Evolutionary conservation across 1,139 yeast genomes (phyloP).

Genomic region (Barnettozyma hawaiiensis): DNA sequence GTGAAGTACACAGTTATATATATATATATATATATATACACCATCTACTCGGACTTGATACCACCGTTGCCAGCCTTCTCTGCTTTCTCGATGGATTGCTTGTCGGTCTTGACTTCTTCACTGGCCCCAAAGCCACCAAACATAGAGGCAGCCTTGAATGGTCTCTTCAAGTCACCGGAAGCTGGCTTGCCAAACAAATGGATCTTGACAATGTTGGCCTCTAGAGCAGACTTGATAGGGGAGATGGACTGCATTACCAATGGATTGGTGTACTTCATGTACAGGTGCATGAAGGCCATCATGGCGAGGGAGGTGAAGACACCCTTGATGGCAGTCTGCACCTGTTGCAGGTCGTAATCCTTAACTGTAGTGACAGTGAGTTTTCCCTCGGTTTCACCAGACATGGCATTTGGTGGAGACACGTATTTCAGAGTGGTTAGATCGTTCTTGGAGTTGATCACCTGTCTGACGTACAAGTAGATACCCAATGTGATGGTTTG

Average conservation of each 20-base stretch:
- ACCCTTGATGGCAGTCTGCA: constrained; percentile 72
- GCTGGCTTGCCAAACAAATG: constrained; percentile 84
- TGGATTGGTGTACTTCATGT: constrained; percentile 98
- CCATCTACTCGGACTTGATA: constrained; percentile 79
- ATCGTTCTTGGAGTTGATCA: constrained; percentile 74
- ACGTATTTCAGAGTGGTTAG: constrained; percentile 88
- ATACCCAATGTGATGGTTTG: constrained; percentile 60
- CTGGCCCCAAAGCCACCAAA: constrained; percentile 67
- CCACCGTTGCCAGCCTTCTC: constrained; percentile 89
- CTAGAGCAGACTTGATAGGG: constrained; percentile 85
- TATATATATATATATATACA: neutral
- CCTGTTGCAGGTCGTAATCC: constrained; percentile 89
- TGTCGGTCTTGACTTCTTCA: constrained; percentile 66
- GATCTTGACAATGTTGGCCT: constrained; percentile 86
- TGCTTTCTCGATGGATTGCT: constrained; percentile 78
- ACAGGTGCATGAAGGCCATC: constrained; percentile 98
- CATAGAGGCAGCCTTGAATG: constrained; percentile 85
- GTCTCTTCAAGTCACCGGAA: constrained; percentile 90
- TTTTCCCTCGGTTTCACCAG: constrained; percentile 70
- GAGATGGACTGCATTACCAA: constrained; percentile 91
- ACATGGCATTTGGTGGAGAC: constrained; percentile 76
- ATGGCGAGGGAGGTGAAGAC: constrained; percentile 87
- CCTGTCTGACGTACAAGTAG: constrained; percentile 57
- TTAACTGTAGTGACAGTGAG: constrained; percentile 83
- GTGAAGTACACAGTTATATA: constrained; percentile 21